Base-by-base conservation (phyloP, 78 protist genomes). In the Dictyostelium firmibasis region DNA sequence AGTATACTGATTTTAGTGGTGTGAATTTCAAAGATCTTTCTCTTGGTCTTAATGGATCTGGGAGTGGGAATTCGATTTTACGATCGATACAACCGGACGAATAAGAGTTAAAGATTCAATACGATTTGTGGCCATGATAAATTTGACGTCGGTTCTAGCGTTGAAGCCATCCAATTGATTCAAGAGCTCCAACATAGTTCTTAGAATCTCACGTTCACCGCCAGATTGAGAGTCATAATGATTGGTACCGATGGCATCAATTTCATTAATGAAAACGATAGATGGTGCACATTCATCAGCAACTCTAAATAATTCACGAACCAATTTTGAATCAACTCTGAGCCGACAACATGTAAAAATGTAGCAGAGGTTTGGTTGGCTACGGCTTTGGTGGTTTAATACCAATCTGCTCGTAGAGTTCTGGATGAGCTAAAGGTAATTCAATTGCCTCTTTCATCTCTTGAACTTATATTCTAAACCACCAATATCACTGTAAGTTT, bases 41-140 rank as follows among this genome's bases (percentile, higher is more conserved):
- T 38, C 78, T 98, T 98, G 47, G 99, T 99, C 75, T 96, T 96
- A 33, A 95, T 91, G n/a, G n/a, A 81, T 97, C 99, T 38, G 99
- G 99, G 29, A 99, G 84, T 6, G 99, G 99, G 97, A n/a, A n/a
- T n/a, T n/a, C n/a, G n/a, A n/a, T n/a, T n/a, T n/a, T n/a, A n/a
- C n/a, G n/a, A n/a, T n/a, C 99, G 85, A 99, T 99, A 33, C 99
- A 98, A n/a, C 99, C 99, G 99, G 99, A 1, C 99, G 98, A 82
- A 99, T 96, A 50, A 99, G 99, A 0, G 99, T 99, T 2, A 99
- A 83, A 14, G 98, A 91, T 69, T 99, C 99, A 83, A 99, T 99
- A 31, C 95, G 29, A 97, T 99, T 99, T 2, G 99, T 99, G 3
- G 99, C 99, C 98, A 99, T 96, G 77, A 99, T 97, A 29, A 99